Evolutionary conservation across 1,139 yeast genomes (phyloP), one percentile per base, ranked within the genome.

Genomic region (Suhomyces terraborum): DNA sequence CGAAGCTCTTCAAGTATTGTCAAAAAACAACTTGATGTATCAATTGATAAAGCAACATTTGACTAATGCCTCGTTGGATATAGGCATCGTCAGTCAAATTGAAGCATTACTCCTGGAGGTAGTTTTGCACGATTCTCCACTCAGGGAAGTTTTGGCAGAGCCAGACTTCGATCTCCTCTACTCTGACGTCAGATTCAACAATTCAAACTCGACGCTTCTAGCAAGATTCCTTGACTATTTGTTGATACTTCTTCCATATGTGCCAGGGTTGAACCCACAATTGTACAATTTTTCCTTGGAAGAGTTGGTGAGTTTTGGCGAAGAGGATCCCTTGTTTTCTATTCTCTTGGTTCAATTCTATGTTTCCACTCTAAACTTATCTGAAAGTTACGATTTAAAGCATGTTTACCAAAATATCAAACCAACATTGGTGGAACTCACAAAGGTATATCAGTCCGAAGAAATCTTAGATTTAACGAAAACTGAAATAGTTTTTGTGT

Each of bases 261-360:
- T 49, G 7, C 47, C 46, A n/a, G 47, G 45, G 8, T 40, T 41
- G 23, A 36, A 42, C n/a, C 37, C 43, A 6, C 46, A 48, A 17
- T 42, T 47, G 18, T 55, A 45, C 32, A 36, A 30, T 10, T 50
- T 54, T 38, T 36, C 50, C 9, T 35, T 32, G 8, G 38, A 41
- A 6, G 61, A 58, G 40, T 38, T 50, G 34, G 30, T 34, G 13
- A 23, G 42, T 7, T 31, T 42, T 19, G 49, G 46, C 12, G 51
- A 48, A 3, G 54, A 53, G 9, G 70, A 66, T 45, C 62, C 64
- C 1, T 51, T 66, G 22, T 56, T 59, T 23, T 55, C 54, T 8
- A 53, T 62, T 3, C 47, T 63, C 32, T 44, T 61, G 8, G 51
- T 66, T 8, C 62, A 60, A 32, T 69, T 63, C 51, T 68, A 64